Conservation (phyloP, 805 yeast genomes). For the Cyberlindnera galapagoensis region DNA sequence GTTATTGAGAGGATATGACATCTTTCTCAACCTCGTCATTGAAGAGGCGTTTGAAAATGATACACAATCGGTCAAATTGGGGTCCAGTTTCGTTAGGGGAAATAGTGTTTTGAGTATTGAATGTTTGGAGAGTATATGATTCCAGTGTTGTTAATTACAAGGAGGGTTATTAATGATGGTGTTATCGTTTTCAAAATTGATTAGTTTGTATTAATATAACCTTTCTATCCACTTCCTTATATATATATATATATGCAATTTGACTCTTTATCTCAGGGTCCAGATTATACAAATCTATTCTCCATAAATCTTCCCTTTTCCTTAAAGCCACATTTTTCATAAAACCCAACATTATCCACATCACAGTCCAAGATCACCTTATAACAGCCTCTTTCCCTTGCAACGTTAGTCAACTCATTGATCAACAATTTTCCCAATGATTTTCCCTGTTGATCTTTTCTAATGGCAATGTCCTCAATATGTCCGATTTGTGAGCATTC, state of each 20-base stretch:
- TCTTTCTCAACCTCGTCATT: constrained; percentile 65
- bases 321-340: constrained; percentile 78
- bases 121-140: constrained; percentile 23
- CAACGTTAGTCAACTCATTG: constrained; percentile 52
- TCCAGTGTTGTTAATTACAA: no score
- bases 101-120: constrained; percentile 72
- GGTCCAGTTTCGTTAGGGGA: constrained; percentile 71
- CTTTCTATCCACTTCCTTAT: no score
- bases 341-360: constrained; percentile 73
- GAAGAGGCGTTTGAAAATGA: constrained; percentile 70
- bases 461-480: constrained; percentile 89
- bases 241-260: no score
- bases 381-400: constrained; percentile 62
- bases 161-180: background rate
- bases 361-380: constrained; percentile 88
- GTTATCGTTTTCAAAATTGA: no score
- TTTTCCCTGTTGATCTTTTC: constrained; percentile 71
- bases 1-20: constrained; percentile 75
- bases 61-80: constrained; percentile 48
- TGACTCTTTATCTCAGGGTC: no score
- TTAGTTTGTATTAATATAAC: no score
- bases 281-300: no score
- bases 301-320: constrained; percentile 70
- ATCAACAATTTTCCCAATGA: constrained; percentile 69
- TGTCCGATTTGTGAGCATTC: constrained; percentile 84